Conservation (phyloP, 768 basidiomycete genomes). For the Russula olivacea region DNA sequence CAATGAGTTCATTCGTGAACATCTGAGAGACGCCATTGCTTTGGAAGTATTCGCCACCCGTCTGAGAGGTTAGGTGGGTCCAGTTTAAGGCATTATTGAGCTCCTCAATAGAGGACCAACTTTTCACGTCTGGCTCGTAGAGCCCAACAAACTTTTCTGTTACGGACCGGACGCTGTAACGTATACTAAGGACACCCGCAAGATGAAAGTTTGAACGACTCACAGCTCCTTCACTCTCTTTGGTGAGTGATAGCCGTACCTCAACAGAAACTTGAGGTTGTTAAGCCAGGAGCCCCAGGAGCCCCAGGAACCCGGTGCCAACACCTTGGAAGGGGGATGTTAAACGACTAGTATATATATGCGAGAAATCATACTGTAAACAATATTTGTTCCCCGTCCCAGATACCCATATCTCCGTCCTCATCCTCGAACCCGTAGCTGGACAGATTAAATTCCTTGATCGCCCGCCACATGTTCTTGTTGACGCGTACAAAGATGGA, state of each 20-base stretch:
- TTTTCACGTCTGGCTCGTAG: constrained; percentile 49
- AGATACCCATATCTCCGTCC: constrained; percentile 58
- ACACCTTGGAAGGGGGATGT: not conserved
- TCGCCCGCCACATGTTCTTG: constrained; percentile 66
- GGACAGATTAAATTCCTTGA: constrained; percentile 72
- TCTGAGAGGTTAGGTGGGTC: constrained; percentile 38
- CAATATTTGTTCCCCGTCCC: constrained; percentile 76
- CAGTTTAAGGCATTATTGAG: constrained; percentile 26
- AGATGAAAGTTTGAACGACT: not conserved
- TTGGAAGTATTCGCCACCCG: constrained; percentile 50
- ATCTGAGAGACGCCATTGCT: constrained; percentile 46
- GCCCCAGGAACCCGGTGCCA: not conserved
- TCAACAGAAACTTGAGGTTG: constrained; percentile 14
- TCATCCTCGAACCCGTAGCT: constrained; percentile 41
- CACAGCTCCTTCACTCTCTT: constrained; percentile 12
- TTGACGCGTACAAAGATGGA: constrained; percentile 79
- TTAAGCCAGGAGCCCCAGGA: constrained; percentile 5
- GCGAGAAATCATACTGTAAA: constrained; percentile 45
- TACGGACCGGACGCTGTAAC: constrained; percentile 46
- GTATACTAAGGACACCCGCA: not conserved
- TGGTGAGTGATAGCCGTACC: constrained; percentile 19
- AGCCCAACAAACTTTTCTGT: constrained; percentile 48
- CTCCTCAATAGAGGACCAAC: constrained; percentile 52
- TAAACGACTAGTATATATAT: not conserved
- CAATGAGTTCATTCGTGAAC: constrained; percentile 66